Conservation (phyloP, 2,329 filamentous ascomycete species). For the Pseudogymnoascus verrucosus region DNA sequence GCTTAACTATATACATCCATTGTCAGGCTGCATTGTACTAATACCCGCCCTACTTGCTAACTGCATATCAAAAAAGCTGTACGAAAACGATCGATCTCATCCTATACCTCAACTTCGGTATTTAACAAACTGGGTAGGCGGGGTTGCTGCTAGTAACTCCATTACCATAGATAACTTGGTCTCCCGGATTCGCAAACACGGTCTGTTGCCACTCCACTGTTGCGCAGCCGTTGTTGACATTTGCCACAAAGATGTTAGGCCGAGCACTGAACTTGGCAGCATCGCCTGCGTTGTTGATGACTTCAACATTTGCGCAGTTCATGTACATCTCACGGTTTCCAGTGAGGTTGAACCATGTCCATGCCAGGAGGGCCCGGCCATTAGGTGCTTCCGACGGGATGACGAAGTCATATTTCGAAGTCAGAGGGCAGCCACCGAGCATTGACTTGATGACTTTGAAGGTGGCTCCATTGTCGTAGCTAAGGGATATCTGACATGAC, state of each 20-base stretch:
- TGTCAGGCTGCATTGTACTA: not conserved
- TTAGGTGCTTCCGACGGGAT: conserved; percentile 23
- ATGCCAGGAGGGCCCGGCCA: conserved; percentile 23
- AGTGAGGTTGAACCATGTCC: conserved; percentile 50
- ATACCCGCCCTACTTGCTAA: not conserved
- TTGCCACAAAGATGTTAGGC: conserved; percentile 47
- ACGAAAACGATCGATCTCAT: not conserved
- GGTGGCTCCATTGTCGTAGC: conserved; percentile 48
- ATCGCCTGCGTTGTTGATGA: conserved; percentile 13
- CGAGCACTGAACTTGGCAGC: conserved; percentile 34
- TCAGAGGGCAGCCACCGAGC: conserved; percentile 47
- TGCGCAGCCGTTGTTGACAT: conserved; percentile 1
- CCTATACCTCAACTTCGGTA: not conserved
- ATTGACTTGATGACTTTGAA: conserved; percentile 56
- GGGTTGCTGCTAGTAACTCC: not conserved
- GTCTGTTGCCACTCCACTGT: not conserved
- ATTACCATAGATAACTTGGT: not conserved
- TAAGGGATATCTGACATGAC: conserved; percentile 52
- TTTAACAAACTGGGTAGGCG: not conserved
- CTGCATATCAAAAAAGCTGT: not conserved
- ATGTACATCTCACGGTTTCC: conserved; percentile 62
- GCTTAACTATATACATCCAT: not conserved
- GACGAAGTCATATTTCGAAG: conserved; percentile 29
- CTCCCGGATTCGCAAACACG: not conserved
- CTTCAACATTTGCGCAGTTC: conserved; percentile 50